These are phyloP conservation scores for Cystobasidium ongulense DNA, from an alignment of 768 basidiomycete genomes.

Conservation along the genomic window DNA sequence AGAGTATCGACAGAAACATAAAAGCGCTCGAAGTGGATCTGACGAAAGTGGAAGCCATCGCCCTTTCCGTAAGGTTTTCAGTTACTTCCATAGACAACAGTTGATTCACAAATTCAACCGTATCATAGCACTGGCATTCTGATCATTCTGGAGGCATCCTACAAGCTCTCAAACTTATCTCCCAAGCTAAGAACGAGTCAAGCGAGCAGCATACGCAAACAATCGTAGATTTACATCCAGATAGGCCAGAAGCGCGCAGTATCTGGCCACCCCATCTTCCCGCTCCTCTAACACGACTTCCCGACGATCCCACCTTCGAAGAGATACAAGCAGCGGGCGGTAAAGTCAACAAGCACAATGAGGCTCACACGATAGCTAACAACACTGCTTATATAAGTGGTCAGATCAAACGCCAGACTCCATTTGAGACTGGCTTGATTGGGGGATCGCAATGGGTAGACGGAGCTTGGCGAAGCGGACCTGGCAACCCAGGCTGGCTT, in stretches of 20 bases:
- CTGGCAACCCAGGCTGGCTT: constrained; percentile 49
- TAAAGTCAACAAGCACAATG: constrained; percentile 52
- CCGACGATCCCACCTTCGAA: constrained; percentile 64
- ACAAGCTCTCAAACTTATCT: constrained; percentile 36
- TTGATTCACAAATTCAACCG: not conserved
- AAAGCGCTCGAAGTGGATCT: constrained; percentile 55
- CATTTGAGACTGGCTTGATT: constrained; percentile 61
- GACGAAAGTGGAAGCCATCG: constrained; percentile 55
- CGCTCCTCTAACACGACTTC: constrained; percentile 54
- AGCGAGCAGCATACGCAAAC: constrained; percentile 43
- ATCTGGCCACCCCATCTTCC: constrained; percentile 61
- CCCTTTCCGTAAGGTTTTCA: constrained; percentile 49
- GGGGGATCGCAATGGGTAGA: constrained; percentile 60
- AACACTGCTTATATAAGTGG: constrained; percentile 69
- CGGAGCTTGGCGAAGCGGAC: constrained; percentile 38
- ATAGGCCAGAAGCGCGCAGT: constrained; percentile 64
- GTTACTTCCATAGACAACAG: not conserved
- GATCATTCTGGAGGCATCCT: constrained; percentile 65
- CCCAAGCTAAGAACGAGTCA: constrained; percentile 6
- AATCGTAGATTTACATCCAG: constrained; percentile 66
- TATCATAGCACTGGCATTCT: constrained; percentile 57
- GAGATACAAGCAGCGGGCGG: constrained; percentile 57
- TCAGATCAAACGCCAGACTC: constrained; percentile 63
- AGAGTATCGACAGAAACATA: constrained; percentile 65
- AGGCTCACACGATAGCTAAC: constrained; percentile 61